Evolutionary conservation across 2,329 filamentous ascomycete species (phyloP).

Genomic region (Penicillium sp.): DNA sequence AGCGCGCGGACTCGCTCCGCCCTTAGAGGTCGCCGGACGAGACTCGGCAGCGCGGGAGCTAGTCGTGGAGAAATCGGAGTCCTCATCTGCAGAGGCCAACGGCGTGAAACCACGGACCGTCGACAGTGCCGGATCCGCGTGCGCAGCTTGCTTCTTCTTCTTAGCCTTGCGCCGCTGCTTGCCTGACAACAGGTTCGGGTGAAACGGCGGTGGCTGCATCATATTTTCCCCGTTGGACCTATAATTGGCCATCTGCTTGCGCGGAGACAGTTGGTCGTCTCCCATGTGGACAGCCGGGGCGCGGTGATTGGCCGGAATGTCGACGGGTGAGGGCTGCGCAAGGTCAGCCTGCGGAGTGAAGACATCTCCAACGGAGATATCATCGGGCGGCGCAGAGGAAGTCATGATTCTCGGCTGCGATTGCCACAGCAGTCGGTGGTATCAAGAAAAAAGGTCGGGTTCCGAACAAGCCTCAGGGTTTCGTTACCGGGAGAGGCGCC

Average conservation of each 20-base stretch:
- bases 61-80: conserved; percentile 51
- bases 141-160: conserved; percentile 43
- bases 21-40: conserved; percentile 25
- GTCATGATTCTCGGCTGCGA: conserved; percentile 27
- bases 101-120: conserved; percentile 54
- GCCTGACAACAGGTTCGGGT: conserved; percentile 34
- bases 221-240: conserved; percentile 31
- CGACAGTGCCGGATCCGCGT: conserved; percentile 43
- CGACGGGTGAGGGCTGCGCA: conserved; percentile 32
- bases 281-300: conserved; percentile 38
- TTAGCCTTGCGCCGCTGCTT: conserved; percentile 46
- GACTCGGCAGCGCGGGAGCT: conserved; percentile 37
- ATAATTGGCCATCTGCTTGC: conserved; percentile 27
- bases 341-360: conserved; percentile 47
- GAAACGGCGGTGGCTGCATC: conserved; percentile 40
- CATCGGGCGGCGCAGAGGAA: conserved; percentile 37
- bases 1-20: conserved; percentile 55
- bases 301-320: conserved; percentile 32
- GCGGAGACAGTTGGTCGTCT: conserved; percentile 32
- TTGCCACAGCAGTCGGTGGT: conserved; percentile 4
- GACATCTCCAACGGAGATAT: conserved; percentile 48
- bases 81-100: conserved; percentile 52
- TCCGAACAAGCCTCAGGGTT: neutral
- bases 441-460: neutral
- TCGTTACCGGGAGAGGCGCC: conserved; percentile 8